phyloP scores from a whole-genome alignment of 768 basidiomycete species.

The Lentinula raphanica region DNA sequence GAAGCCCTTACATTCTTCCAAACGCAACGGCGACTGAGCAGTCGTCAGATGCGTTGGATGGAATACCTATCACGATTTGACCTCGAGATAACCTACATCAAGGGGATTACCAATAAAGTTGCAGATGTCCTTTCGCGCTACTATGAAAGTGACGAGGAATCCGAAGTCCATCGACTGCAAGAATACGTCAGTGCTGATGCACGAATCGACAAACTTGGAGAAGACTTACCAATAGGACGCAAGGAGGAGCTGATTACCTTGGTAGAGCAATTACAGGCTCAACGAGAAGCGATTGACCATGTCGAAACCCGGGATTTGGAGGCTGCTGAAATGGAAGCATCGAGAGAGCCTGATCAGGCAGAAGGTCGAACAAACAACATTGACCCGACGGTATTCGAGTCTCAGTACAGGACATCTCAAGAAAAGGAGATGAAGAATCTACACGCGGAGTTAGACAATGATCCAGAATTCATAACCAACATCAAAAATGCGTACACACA shows the following conservation, averaged over 20 bases:
- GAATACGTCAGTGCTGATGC: slow-evolving; percentile 19
- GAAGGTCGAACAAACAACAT: neutral
- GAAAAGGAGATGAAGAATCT: too few relatives aligned
- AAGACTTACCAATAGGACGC: neutral
- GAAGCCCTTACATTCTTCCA: slow-evolving; percentile 18
- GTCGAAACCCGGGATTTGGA: neutral
- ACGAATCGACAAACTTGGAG: slow-evolving; percentile 13
- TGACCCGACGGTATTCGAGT: neutral
- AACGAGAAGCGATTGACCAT: neutral
- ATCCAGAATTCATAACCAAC: neutral
- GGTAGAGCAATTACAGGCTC: neutral
- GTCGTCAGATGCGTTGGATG: slow-evolving; percentile 22
- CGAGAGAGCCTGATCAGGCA: neutral
- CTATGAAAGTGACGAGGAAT: slow-evolving; percentile 20
- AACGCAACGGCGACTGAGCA: slow-evolving; percentile 9
- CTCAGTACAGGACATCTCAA: neutral
- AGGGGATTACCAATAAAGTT: slow-evolving; percentile 22
- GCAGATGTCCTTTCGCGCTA: slow-evolving; percentile 25
- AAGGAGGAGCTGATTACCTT: neutral
- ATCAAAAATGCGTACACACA: neutral
- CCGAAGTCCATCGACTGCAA: slow-evolving; percentile 10
- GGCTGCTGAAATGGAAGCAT: neutral
- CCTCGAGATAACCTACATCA: slow-evolving; percentile 20
- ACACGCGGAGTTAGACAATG: neutral
- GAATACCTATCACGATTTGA: slow-evolving; percentile 25